phyloP scores from a whole-genome alignment of 164 flowering plant genomes.

The Saururus chinensis region DNA sequence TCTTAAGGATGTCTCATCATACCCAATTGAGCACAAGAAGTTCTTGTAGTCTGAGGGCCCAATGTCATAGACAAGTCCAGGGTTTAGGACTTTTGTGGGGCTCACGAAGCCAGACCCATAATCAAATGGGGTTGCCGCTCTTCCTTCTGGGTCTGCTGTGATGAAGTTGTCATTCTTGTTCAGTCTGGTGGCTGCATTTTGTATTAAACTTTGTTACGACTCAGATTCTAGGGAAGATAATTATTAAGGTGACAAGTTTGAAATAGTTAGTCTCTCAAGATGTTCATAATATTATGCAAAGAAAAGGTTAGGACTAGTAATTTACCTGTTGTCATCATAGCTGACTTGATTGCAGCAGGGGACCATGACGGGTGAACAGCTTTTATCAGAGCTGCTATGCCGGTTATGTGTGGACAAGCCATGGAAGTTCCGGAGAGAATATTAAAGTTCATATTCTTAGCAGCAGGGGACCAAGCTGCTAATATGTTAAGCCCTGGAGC shows the following conservation, averaged over 20 bases:
- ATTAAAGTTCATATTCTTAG: conserved; percentile 43
- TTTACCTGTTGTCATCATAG: conserved; percentile 81
- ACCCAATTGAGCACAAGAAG: conserved; percentile 72
- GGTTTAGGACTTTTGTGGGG: conserved; percentile 50
- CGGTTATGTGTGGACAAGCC: conserved; percentile 85
- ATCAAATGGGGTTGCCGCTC: conserved; percentile 56
- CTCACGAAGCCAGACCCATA: conserved; percentile 67
- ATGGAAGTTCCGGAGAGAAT: conserved; percentile 84
- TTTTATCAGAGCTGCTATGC: conserved; percentile 57
- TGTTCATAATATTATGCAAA: too few relatives aligned
- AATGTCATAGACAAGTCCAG: conserved; percentile 71
- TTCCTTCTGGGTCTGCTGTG: conserved; percentile 51
- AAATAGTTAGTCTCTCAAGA: too few relatives aligned
- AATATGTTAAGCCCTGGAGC: conserved; percentile 87
- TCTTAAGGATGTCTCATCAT: conserved; percentile 29
- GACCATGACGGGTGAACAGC: conserved; percentile 68
- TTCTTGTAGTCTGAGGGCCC: conserved; percentile 34
- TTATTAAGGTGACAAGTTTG: too few relatives aligned
- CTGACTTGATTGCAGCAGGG: conserved; percentile 80
- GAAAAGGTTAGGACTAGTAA: too few relatives aligned
- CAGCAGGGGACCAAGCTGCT: conserved; percentile 81
- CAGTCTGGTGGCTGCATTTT: conserved; percentile 43
- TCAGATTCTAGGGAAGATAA: conserved; percentile 11
- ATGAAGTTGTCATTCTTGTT: conserved; percentile 41
- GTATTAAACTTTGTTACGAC: background rate